phyloP scores from a whole-genome alignment of 495 filamentous ascomycete genomes.

The Neurospora tetraspora region DNA sequence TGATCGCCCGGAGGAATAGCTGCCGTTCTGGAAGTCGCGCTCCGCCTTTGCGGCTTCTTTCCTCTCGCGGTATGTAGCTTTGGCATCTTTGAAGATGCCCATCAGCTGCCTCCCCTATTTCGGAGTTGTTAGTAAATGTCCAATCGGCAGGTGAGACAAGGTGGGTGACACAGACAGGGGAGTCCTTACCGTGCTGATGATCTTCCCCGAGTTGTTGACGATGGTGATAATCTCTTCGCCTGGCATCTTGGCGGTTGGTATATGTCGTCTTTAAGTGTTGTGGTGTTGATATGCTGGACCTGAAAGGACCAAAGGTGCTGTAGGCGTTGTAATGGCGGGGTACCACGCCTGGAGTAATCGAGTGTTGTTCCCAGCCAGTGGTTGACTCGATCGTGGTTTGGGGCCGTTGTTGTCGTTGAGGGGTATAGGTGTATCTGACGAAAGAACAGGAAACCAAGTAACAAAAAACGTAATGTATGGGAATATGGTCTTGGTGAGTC shows the following conservation, averaged over 20 bases:
- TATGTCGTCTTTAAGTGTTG: neutral
- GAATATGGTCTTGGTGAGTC: neutral
- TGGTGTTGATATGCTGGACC: neutral
- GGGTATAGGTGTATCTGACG: neutral
- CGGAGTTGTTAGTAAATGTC: slow-evolving; percentile 6
- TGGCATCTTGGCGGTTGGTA: slow-evolving; percentile 30
- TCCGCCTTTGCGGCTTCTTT: slow-evolving; percentile 67
- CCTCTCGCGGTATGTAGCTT: slow-evolving; percentile 71
- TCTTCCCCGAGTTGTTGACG: slow-evolving; percentile 85
- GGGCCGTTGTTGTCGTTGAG: neutral
- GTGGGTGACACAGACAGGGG: neutral
- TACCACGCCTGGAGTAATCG: neutral
- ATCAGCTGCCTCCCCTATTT: slow-evolving; percentile 76
- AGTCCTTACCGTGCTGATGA: slow-evolving; percentile 72
- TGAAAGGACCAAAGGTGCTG: neutral
- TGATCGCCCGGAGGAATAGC: neutral
- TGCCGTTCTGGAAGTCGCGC: slow-evolving; percentile 29
- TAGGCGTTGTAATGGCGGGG: neutral
- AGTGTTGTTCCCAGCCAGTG: neutral
- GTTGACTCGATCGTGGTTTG: neutral
- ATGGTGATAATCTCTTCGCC: slow-evolving; percentile 69
- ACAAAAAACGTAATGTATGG: neutral
- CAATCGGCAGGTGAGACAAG: neutral
- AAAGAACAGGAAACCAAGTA: neutral
- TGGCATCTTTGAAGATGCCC: slow-evolving; percentile 79